Conservation (phyloP, 169 alveolate genomes). For the Plasmodium billcollinsi region DNA sequence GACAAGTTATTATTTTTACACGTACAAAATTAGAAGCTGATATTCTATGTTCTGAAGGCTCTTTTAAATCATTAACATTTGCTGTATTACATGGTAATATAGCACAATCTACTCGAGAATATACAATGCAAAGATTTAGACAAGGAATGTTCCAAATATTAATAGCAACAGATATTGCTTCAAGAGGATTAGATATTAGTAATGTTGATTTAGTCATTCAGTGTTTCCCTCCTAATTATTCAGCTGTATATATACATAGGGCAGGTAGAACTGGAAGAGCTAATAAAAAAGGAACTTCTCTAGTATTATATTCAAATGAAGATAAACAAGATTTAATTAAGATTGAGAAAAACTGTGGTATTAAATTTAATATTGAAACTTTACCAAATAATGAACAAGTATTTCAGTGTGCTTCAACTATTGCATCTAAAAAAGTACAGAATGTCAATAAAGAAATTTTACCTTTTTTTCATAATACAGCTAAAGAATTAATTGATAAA, state of each 20-base stretch:
- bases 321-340: conserved; percentile 60
- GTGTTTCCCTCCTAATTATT: conserved; percentile 94
- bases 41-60: conserved; percentile 66
- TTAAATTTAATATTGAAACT: conserved; percentile 36
- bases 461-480: conserved; percentile 61
- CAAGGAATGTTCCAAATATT: conserved; percentile 90
- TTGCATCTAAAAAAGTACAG: conserved; percentile 48
- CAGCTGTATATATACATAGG: conserved; percentile 95
- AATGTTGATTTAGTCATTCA: conserved; percentile 94
- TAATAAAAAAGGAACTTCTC: conserved; percentile 82
- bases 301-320: conserved; percentile 75
- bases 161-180: conserved; percentile 96
- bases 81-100: conserved; percentile 81
- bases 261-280: conserved; percentile 96
- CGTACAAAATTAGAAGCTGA: conserved; percentile 78
- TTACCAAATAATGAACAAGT: conserved; percentile 67
- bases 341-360: conserved; percentile 68
- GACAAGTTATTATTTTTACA: conserved; percentile 84
- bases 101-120: conserved; percentile 61
- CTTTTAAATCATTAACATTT: conserved; percentile 67
- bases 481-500: conserved; percentile 40
- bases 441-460: conserved; percentile 38
- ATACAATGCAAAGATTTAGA: conserved; percentile 89
- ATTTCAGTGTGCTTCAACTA: conserved; percentile 30
- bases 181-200: conserved; percentile 96